phyloP scores from a whole-genome alignment of 768 basidiomycete species.

The Sarcodon aspratus region DNA sequence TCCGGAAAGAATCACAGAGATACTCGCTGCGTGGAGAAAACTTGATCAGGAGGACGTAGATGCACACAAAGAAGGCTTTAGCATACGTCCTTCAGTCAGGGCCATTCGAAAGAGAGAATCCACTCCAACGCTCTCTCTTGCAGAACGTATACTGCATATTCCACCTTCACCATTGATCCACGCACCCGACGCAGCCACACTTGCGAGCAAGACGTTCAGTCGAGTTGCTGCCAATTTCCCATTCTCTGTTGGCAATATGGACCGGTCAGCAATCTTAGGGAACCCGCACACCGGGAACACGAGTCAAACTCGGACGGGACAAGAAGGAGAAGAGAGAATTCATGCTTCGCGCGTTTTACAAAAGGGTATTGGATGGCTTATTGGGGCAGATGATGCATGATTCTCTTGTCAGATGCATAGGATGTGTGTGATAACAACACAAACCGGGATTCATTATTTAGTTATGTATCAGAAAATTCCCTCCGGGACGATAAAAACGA shows the following conservation, averaged over 20 bases:
- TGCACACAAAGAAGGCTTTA: constrained; percentile 29
- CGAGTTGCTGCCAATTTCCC: constrained; percentile 69
- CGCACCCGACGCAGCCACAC: constrained; percentile 69
- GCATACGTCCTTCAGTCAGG: constrained; percentile 7
- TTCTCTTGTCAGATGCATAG: neutral
- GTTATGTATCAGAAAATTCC: constrained; percentile 4
- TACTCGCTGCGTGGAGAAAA: constrained; percentile 70
- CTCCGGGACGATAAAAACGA: neutral
- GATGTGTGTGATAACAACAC: constrained; percentile 8
- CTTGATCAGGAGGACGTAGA: constrained; percentile 58
- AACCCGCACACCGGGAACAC: neutral
- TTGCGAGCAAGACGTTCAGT: constrained; percentile 71
- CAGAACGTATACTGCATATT: constrained; percentile 54
- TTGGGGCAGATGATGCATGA: constrained; percentile 65
- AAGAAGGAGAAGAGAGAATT: constrained; percentile 53
- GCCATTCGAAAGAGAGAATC: neutral
- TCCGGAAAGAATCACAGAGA: constrained; percentile 60
- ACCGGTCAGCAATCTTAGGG: constrained; percentile 11
- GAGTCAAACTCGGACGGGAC: constrained; percentile 17
- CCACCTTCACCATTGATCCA: constrained; percentile 56
- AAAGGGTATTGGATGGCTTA: constrained; percentile 91
- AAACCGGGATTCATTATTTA: constrained; percentile 9
- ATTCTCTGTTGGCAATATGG: constrained; percentile 41
- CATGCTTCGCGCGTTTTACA: constrained; percentile 73
- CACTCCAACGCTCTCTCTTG: constrained; percentile 28